Evolutionary conservation across 1,284 basidiomycete species (phyloP).

Genomic region (Cutaneotrichosporon arboriforme): DNA sequence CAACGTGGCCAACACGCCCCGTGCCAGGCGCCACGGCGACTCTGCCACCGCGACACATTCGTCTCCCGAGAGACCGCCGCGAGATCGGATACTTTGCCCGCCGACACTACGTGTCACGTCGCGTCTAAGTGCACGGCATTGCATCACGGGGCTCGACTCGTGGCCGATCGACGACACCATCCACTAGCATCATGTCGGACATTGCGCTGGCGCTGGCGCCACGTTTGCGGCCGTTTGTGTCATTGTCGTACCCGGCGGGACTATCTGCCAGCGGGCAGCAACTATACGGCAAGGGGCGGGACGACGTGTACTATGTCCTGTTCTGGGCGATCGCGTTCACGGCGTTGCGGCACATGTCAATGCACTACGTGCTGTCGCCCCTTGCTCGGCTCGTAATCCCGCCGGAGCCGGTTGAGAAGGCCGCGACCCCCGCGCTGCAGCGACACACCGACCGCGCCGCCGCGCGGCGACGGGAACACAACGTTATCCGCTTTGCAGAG

Average conservation of each 20-base stretch:
- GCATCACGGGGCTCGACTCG: too few species aligned
- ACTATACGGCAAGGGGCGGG: constrained; percentile 60
- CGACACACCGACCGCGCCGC: constrained; percentile 2
- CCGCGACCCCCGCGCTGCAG: constrained; percentile 2
- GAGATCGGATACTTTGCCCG: too few species aligned
- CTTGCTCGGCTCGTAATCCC: constrained; percentile 6
- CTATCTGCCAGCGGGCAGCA: not conserved
- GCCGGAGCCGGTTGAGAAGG: not conserved
- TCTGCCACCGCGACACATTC: too few species aligned
- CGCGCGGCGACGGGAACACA: constrained; percentile 53
- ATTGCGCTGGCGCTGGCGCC: constrained; percentile 1
- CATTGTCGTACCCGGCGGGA: constrained; percentile 63
- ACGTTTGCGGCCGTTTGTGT: constrained; percentile 58
- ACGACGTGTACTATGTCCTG: constrained; percentile 67
- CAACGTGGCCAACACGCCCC: too few species aligned
- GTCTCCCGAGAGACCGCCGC: too few species aligned
- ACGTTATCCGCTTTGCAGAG: constrained; percentile 81
- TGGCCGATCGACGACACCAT: not conserved
- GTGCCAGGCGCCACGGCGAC: too few species aligned
- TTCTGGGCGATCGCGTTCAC: constrained; percentile 73
- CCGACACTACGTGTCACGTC: too few species aligned
- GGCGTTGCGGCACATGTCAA: constrained; percentile 64
- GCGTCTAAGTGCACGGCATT: too few species aligned
- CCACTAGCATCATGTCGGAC: not conserved
- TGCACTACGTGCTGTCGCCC: constrained; percentile 70